Evolutionary conservation across 306 rosid species (phyloP), one percentile per base, ranked within the genome.

Genomic region (Fagus crenata): DNA sequence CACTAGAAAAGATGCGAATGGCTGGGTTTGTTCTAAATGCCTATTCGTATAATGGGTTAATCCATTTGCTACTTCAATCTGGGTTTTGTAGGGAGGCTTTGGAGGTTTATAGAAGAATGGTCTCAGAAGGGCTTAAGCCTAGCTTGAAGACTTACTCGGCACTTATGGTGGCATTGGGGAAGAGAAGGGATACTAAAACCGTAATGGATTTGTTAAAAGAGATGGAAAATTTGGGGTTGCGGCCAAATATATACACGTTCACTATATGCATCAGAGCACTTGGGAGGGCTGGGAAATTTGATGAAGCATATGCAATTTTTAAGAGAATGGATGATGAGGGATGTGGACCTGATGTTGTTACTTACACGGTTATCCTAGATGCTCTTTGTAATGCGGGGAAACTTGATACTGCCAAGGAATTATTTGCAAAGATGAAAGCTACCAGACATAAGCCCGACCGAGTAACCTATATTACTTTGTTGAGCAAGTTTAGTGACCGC

Each of bases 91-190:
- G 81, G 39, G 96, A 92, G 86, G 96, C 93, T 40, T 80, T 92
- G 89, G 86, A 82, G 79, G 93, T 90, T 67, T 95, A 95, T 84
- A 87, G 76, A 80, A 88, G 85, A 75, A 84, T 85, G 92, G 77
- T 92, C 64, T 78, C 83, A 0, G 96, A 95, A 88, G 96, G 93
- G 51, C 72, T 85, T 75, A 92, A 84, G 73, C 98, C 97, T 46
- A 95, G 98, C 82, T 76, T 95, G 85, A 95, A 95, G 90, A 89
- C 96, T 5, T 95, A 92, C 86, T 92, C 98, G 1, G 97, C 93
- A 1, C 88, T 95, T 58, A 92, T 92, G 98, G 97, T 89, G 67
- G 96, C 96, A 18, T 43, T 87, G 71, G 97, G 98, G 36, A 92
- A 82, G 90, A 90, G 92, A 85, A 88, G 93, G 91, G 96, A 95